These are phyloP conservation scores for Penstemon barbatus DNA, from an alignment of 257 asterid species.

Conservation along the genomic window DNA sequence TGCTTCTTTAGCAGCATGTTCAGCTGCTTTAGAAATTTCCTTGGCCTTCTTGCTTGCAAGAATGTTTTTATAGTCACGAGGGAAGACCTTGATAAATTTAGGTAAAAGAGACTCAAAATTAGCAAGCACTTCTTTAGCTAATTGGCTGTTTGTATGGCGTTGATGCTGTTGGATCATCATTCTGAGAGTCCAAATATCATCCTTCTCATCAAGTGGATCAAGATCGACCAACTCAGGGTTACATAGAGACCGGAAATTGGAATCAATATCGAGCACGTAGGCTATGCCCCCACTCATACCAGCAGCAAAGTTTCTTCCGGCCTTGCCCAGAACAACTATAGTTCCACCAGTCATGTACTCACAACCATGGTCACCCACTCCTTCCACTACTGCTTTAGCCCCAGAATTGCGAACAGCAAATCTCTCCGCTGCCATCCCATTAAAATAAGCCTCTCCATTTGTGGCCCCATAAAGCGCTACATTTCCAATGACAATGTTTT, in stretches of 20 bases:
- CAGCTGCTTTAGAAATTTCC: constrained; percentile 47
- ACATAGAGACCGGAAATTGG: constrained; percentile 72
- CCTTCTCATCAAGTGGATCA: constrained; percentile 87
- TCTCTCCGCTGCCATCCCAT: constrained; percentile 99
- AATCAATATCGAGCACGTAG: constrained; percentile 79
- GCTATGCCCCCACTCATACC: constrained; percentile 99
- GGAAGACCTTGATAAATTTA: constrained; percentile 86
- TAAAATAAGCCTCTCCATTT: constrained; percentile 93
- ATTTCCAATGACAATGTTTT: constrained; percentile 93
- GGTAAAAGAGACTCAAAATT: constrained; percentile 74
- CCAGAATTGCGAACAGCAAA: constrained; percentile 98
- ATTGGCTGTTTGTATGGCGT: constrained; percentile 84
- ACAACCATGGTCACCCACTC: constrained; percentile 99
- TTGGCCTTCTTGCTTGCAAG: constrained; percentile 67
- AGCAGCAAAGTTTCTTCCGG: constrained; percentile 98
- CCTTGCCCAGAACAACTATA: constrained; percentile 85
- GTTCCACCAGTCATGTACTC: constrained; percentile 99
- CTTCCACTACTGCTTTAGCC: constrained; percentile 96
- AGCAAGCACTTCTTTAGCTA: constrained; percentile 81
- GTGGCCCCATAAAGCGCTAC: constrained; percentile 98
- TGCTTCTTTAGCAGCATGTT: constrained; percentile 50
- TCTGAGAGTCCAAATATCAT: constrained; percentile 68
- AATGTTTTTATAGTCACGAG: constrained; percentile 84
- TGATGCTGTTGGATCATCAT: constrained; percentile 99
- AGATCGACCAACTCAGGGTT: constrained; percentile 91